phyloP scores from a whole-genome alignment of 2,329 filamentous ascomycete genomes.

The Fusarium papillatum region DNA sequence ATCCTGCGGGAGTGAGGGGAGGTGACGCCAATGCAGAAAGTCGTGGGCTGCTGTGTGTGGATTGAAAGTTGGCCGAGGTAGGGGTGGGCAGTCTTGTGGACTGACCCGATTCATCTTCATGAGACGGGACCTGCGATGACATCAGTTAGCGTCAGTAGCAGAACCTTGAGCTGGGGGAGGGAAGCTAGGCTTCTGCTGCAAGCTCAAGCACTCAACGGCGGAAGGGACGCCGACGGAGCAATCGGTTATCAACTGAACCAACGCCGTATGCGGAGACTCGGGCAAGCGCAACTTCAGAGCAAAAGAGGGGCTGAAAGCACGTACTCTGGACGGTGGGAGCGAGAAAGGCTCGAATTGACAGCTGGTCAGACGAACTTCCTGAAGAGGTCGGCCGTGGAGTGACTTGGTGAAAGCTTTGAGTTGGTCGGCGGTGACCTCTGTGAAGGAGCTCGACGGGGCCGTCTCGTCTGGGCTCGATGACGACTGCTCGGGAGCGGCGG shows the following conservation, averaged over 20 bases:
- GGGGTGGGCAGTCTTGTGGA: conserved; percentile 76
- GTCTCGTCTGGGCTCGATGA: conserved; percentile 39
- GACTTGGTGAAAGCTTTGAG: conserved; percentile 79
- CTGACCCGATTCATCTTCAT: conserved; percentile 70
- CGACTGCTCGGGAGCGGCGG: conserved; percentile 49
- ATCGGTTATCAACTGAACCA: background rate
- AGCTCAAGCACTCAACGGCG: background rate
- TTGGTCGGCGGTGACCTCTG: conserved; percentile 69
- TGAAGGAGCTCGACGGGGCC: conserved; percentile 48
- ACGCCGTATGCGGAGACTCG: conserved; percentile 3
- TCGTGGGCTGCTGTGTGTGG: conserved; percentile 76
- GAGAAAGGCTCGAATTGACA: conserved; percentile 94
- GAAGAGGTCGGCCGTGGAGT: conserved; percentile 81
- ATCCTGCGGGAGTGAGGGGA: conserved; percentile 88
- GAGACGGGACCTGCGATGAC: conserved; percentile 66
- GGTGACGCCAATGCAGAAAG: conserved; percentile 85
- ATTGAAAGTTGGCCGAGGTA: conserved; percentile 73
- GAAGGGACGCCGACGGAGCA: background rate
- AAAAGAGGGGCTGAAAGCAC: conserved; percentile 51
- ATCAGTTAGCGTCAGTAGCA: conserved; percentile 45
- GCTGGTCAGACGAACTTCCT: conserved; percentile 86
- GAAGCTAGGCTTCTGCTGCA: background rate
- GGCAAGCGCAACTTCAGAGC: conserved; percentile 9
- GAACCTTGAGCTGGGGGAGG: conserved; percentile 22
- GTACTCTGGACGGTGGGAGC: conserved; percentile 85